Evolutionary conservation across 2,329 filamentous ascomycete species (phyloP).

Genomic region (Pseudogymnoascus sp.): DNA sequence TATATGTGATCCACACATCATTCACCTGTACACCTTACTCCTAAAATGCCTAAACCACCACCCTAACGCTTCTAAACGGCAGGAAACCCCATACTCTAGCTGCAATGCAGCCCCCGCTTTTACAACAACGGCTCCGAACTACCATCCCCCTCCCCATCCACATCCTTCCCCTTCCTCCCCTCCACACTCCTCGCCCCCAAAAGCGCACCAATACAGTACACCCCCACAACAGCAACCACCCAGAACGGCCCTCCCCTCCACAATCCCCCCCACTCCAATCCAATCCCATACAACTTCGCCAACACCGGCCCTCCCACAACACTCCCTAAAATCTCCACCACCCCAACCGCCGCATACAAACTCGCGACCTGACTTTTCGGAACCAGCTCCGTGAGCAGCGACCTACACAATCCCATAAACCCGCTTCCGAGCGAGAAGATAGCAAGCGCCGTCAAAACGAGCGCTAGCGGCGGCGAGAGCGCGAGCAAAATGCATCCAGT

Average conservation of each 20-base stretch:
- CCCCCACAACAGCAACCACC: slow-evolving; percentile 13
- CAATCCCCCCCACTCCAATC: slow-evolving; percentile 18
- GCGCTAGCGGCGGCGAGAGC: slow-evolving; percentile 16
- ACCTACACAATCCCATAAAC: slow-evolving; percentile 16
- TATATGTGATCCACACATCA: background rate
- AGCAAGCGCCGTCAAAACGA: slow-evolving; percentile 19
- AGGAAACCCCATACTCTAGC: background rate
- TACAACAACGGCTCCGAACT: background rate
- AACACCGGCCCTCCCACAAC: slow-evolving; percentile 20
- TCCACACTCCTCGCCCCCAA: background rate
- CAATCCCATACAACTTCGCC: slow-evolving; percentile 20
- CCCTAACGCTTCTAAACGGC: background rate
- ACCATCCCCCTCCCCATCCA: background rate
- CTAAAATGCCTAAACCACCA: background rate
- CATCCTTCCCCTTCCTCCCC: background rate
- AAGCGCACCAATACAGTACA: background rate
- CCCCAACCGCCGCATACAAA: slow-evolving; percentile 21
- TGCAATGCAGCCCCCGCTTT: background rate
- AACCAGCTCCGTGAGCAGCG: slow-evolving; percentile 21
- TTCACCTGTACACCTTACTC: background rate
- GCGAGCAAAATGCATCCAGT: slow-evolving; percentile 13
- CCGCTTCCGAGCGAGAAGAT: slow-evolving; percentile 23
- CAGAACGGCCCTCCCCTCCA: slow-evolving; percentile 25
- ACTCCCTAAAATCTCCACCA: slow-evolving; percentile 21
- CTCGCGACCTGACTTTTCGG: slow-evolving; percentile 21